phyloP scores from a whole-genome alignment of 2,329 filamentous ascomycete species.

The Ophiostoma tasmaniense region DNA sequence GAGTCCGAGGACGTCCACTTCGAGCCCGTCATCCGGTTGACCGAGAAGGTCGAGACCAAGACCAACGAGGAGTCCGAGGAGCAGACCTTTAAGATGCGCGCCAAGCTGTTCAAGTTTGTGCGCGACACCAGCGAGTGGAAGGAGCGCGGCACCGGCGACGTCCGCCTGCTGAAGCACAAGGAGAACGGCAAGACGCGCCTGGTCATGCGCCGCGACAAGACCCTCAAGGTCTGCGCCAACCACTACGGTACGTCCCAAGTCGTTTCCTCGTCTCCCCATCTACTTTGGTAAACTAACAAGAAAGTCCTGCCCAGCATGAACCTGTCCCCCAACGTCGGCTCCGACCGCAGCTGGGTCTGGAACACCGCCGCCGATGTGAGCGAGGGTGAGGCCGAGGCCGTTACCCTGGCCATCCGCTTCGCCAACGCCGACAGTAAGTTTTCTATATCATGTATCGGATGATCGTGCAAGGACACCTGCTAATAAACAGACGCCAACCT shows the following conservation, averaged over 20 bases:
- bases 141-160: slow-evolving; percentile 95
- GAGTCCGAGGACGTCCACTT: slow-evolving; percentile 94
- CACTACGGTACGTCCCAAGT: slow-evolving; percentile 70
- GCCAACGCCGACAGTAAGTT: slow-evolving; percentile 91
- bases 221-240: slow-evolving; percentile 99
- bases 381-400: slow-evolving; percentile 93
- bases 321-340: slow-evolving; percentile 93
- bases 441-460: too few species aligned
- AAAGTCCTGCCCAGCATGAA: slow-evolving; percentile 97
- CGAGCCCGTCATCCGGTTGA: slow-evolving; percentile 91
- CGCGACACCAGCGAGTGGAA: slow-evolving; percentile 93
- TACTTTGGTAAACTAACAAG: background rate
- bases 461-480: too few species aligned
- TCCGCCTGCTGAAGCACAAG: slow-evolving; percentile 95
- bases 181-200: slow-evolving; percentile 96
- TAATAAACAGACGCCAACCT: slow-evolving; percentile 68
- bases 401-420: slow-evolving; percentile 93
- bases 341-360: slow-evolving; percentile 98
- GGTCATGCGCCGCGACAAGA: slow-evolving; percentile 99
- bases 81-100: slow-evolving; percentile 98
- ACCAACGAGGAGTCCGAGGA: slow-evolving; percentile 98
- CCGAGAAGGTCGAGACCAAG: slow-evolving; percentile 93
- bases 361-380: slow-evolving; percentile 96
- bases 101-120: slow-evolving; percentile 98
- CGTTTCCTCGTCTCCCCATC: too few species aligned